Base-by-base conservation (phyloP, 2,329 filamentous ascomycete genomes). In the Rhinocladiella mackenziei region DNA sequence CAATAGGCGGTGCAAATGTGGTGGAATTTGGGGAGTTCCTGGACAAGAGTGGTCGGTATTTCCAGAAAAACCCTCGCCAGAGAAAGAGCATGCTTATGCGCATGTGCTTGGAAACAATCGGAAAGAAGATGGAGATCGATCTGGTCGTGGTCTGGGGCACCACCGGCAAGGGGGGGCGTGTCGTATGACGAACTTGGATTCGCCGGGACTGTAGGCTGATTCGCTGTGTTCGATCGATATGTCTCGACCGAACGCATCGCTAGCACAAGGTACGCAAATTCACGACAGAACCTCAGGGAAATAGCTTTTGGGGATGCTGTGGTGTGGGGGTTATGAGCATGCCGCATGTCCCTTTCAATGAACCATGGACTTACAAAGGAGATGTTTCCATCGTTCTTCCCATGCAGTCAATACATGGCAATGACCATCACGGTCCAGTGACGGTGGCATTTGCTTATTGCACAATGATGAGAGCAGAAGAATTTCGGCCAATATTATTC, bases 11-110 rank as follows among this genome's bases (percentile, higher is more conserved):
- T 32, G 13, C 30, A 32, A 5, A 32, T 32, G 14, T 32, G 30
- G 30, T 32, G 30, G 14, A 32, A 32, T 17, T 32, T 32, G 5
- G 30, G 30, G 6, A 32, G 11, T 32, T 32, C 30, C 14, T 32
- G 30, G 4, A 32, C 30, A 15, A 32, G 30, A 17, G 9, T 17
- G 4, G 30, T 32, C 5, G 11, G 30, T 17, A 32, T 32, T 15
- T 32, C 30, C 30, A 32, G 14, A 17, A 32, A 32, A 11, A 11
- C 18, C 9, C 13, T 4, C 14, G 30, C 30, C 30, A 32, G 7
- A 14, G 7, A 17, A 3, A 32, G 14, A 6, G 30, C 30, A 32
- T 32, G 30, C 7, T 32, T 11, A 32, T 32, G 30, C 6, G 30
- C 30, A 32, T 14, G 18, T 32, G 9, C 30, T 17, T 32, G 30